phyloP scores from a whole-genome alignment of 2,329 filamentous ascomycete species.

The Aspergillaceae sp. region DNA sequence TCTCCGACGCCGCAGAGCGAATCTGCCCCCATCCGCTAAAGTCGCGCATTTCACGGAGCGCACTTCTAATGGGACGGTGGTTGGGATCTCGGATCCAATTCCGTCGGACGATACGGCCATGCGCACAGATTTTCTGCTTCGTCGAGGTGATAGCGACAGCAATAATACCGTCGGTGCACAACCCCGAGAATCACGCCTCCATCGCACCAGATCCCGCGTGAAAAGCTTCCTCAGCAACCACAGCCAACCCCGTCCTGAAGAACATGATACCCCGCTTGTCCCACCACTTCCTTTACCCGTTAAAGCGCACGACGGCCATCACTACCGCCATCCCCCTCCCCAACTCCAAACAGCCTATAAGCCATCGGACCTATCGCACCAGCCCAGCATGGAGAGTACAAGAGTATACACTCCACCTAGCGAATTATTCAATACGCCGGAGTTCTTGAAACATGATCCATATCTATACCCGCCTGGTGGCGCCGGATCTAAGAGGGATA shows the following conservation, averaged over 20 bases:
- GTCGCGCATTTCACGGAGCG: slow-evolving; percentile 21
- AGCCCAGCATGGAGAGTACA: slow-evolving; percentile 38
- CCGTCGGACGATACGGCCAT: slow-evolving; percentile 33
- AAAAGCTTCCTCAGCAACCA: slow-evolving; percentile 26
- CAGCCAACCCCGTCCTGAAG: slow-evolving; percentile 7
- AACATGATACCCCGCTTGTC: not conserved
- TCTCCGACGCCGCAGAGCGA: slow-evolving; percentile 22
- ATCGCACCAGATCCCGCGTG: slow-evolving; percentile 29
- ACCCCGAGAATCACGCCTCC: slow-evolving; percentile 21
- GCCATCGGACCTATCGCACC: slow-evolving; percentile 4
- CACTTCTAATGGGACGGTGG: slow-evolving; percentile 23
- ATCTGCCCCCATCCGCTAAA: slow-evolving; percentile 12
- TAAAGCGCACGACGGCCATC: not conserved
- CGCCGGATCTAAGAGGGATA: slow-evolving; percentile 18
- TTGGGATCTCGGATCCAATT: slow-evolving; percentile 38
- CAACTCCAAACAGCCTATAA: no score
- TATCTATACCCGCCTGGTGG: slow-evolving; percentile 11
- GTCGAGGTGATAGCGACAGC: slow-evolving; percentile 13
- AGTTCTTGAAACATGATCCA: slow-evolving; percentile 19
- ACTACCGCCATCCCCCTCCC: slow-evolving; percentile 5
- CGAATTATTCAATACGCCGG: slow-evolving; percentile 20
- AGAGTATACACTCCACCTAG: slow-evolving; percentile 37
- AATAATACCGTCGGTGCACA: slow-evolving; percentile 10
- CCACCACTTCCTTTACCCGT: not conserved
- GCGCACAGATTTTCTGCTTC: slow-evolving; percentile 38